These are phyloP conservation scores for Globisporangium cederbergense DNA, from an alignment of 352 stramenopile species.

Conservation along the genomic window DNA sequence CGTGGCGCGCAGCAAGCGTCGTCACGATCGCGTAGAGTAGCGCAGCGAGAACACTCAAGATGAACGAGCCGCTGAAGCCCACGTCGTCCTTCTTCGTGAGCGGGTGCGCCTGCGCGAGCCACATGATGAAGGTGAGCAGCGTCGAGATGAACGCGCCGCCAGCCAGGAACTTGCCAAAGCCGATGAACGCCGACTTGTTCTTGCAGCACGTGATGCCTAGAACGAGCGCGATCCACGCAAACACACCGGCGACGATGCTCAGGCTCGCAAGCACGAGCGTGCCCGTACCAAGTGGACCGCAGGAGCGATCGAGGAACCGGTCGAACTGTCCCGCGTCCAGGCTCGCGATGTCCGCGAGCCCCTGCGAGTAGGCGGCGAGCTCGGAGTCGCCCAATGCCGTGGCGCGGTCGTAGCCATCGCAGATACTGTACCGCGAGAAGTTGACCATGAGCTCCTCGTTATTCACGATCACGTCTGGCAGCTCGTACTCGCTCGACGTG, in stretches of 20 bases:
- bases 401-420: constrained; percentile 45
- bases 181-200: constrained; percentile 60
- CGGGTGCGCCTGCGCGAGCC: constrained; percentile 48
- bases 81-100: constrained; percentile 60
- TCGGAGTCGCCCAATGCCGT: constrained; percentile 22
- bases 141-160: constrained; percentile 37
- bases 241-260: constrained; percentile 31
- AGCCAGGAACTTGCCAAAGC: constrained; percentile 39
- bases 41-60: constrained; percentile 43
- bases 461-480: constrained; percentile 19
- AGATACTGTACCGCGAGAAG: constrained; percentile 56
- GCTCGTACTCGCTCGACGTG: constrained; percentile 50
- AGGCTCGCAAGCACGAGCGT: constrained; percentile 47
- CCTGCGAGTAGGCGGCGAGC: constrained; percentile 30
- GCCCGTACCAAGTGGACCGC: constrained; percentile 34
- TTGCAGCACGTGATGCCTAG: constrained; percentile 73
- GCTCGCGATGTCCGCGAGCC: constrained; percentile 35
- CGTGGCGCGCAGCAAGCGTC: constrained; percentile 29
- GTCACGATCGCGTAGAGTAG: constrained; percentile 45
- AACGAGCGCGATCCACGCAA: constrained; percentile 48
- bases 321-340: constrained; percentile 53
- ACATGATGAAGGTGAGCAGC: constrained; percentile 56
- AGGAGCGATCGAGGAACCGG: constrained; percentile 61
- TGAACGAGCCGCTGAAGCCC: constrained; percentile 50
- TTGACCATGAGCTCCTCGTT: constrained; percentile 37